Base-by-base conservation (phyloP, 306 rosid genomes). In the Trifolium dubium region DNA sequence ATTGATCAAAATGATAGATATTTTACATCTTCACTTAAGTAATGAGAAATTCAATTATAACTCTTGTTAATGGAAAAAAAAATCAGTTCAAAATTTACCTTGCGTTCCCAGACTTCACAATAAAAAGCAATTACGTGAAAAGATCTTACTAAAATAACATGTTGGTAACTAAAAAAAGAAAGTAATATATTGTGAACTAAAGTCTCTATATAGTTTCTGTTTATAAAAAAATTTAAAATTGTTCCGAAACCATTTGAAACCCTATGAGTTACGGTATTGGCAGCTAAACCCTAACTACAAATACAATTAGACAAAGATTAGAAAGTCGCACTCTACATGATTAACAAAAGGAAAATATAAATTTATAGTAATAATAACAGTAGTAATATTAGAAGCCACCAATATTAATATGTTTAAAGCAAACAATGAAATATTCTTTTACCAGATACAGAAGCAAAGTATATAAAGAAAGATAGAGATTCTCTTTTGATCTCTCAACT, bases 401-500 rank as follows among this genome's bases (percentile, higher is more conserved):
- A n/a, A n/a, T n/a, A n/a, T n/a, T n/a, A n/a, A 37, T 37, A 37
- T 8, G 14, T 6, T 61, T 17, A 65, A 53, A 51, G 50, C 44
- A 54, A 43, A 37, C 23, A 50, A 31, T 35, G 40, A 73, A 46
- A 73, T 73, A 23, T 76, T 51, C 23, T 64, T 41, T 40, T 82
- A 17, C 28, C 31, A 35, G 12, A 31, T 19, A 8, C n/a, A 6
- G 61, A 56, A 72, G 63, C n/a, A 60, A 47, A n/a, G n/a, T n/a
- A n/a, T n/a, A n/a, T 50, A 47, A 18, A 67, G 35, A 18, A 59
- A 76, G 15, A 23, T 9, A 37, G 71, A 82, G 77, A 84, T 77
- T 84, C 88, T 68, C 77, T 76, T 69, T 76, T 62, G 53, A 54
- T 54, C 13, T 63, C 75, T 2, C 68, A 10, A 40, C 55, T 46